A percentile compares a stretch with the other conserved stretches of the same genome.
These are phyloP conservation scores for Mediolabrus comicus DNA, from an alignment of 108 stramenopile genomes.

Conservation along the genomic window DNA sequence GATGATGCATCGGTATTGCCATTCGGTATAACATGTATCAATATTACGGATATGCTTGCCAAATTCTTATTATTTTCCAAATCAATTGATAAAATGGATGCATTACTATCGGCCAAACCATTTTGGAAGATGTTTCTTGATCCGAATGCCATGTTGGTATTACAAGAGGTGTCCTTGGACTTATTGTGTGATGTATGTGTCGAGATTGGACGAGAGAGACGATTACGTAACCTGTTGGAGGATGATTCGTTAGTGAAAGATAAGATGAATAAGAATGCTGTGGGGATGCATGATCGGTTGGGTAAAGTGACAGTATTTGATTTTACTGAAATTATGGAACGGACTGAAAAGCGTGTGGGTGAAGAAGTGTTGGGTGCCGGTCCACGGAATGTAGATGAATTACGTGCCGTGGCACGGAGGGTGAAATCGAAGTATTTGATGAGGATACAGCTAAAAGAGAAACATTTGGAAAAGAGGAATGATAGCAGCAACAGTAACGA, in stretches of 20 bases:
- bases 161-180: constrained; percentile 76
- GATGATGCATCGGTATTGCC: constrained; percentile 79
- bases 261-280: constrained; percentile 5
- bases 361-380: constrained; percentile 82
- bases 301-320: constrained; percentile 84
- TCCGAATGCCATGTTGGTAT: constrained; percentile 77
- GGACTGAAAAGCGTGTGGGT: constrained; percentile 73
- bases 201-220: constrained; percentile 42
- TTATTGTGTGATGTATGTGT: constrained; percentile 81
- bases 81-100: constrained; percentile 84
- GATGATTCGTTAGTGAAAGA: neutral
- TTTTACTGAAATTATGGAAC: constrained; percentile 78
- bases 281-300: constrained; percentile 22
- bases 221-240: constrained; percentile 8
- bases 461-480: constrained; percentile 41
- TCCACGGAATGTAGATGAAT: constrained; percentile 75
- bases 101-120: constrained; percentile 76
- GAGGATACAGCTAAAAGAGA: constrained; percentile 42
- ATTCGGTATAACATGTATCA: constrained; percentile 87
- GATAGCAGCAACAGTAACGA: constrained; percentile 1
- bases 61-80: constrained; percentile 83
- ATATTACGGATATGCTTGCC: constrained; percentile 87
- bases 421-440: constrained; percentile 60
- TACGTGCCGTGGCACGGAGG: constrained; percentile 58
- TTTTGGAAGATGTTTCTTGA: constrained; percentile 92